phyloP scores from a whole-genome alignment of 768 basidiomycete genomes.

The Calocera viscosa region DNA sequence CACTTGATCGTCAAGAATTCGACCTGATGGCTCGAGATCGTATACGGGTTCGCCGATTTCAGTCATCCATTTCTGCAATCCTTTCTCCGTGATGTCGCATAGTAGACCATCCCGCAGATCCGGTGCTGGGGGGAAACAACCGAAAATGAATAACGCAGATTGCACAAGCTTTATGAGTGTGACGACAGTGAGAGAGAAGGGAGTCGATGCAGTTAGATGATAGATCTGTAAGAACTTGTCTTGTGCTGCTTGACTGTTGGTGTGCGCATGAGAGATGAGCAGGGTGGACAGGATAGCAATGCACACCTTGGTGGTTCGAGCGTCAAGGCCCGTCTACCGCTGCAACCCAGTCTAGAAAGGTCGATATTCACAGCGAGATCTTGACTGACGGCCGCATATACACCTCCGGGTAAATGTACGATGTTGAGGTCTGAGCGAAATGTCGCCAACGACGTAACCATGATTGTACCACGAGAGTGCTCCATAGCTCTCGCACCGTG shows the following conservation, averaged over 20 bases:
- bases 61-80: constrained; percentile 52
- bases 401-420: constrained; percentile 60
- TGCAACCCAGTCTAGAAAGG: constrained; percentile 71
- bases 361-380: constrained; percentile 72
- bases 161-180: constrained; percentile 68
- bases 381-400: constrained; percentile 49
- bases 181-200: constrained; percentile 55
- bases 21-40: constrained; percentile 52
- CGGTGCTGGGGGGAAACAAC: constrained; percentile 37
- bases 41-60: constrained; percentile 51
- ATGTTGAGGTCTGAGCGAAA: constrained; percentile 82
- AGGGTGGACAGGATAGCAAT: background rate
- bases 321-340: constrained; percentile 63
- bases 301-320: constrained; percentile 60
- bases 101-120: constrained; percentile 50
- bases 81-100: constrained; percentile 64
- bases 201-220: constrained; percentile 35
- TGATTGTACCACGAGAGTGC: constrained; percentile 55
- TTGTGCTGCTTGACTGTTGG: constrained; percentile 57
- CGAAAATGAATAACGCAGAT: constrained; percentile 56
- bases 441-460: constrained; percentile 74
- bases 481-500: constrained; percentile 65
- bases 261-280: constrained; percentile 4
- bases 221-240: constrained; percentile 67
- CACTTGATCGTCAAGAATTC: constrained; percentile 58